These are phyloP conservation scores for Pseudogymnoascus sp. DNA, from an alignment of 2,329 filamentous ascomycete genomes.

Conservation along the genomic window DNA sequence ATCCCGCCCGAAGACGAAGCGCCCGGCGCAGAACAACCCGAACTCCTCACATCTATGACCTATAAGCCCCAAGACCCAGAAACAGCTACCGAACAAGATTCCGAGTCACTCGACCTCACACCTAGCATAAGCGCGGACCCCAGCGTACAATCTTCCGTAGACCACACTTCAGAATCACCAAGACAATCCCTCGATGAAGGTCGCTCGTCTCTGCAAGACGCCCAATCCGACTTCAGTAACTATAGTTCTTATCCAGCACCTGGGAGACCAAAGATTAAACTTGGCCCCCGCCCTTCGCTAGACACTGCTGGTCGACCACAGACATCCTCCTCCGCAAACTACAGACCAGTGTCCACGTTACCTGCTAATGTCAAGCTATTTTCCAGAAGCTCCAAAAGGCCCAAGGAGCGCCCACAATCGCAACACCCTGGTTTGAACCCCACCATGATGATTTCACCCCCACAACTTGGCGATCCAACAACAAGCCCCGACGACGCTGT, in stretches of 20 bases:
- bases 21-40: not conserved
- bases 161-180: constrained; percentile 15
- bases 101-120: constrained; percentile 5
- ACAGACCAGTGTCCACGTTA: constrained; percentile 67
- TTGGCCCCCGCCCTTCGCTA: constrained; percentile 74
- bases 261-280: constrained; percentile 74
- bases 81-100: not conserved
- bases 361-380: constrained; percentile 71
- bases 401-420: constrained; percentile 36
- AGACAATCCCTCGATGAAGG: constrained; percentile 19
- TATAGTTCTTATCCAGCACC: constrained; percentile 40
- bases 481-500: constrained; percentile 19
- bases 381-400: constrained; percentile 48
- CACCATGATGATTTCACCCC: constrained; percentile 23
- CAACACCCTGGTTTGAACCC: constrained; percentile 21
- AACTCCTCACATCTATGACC: constrained; percentile 3
- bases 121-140: constrained; percentile 4
- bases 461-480: constrained; percentile 18
- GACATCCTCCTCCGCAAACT: constrained; percentile 49
- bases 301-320: constrained; percentile 53
- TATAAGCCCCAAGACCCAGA: not conserved
- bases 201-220: constrained; percentile 40
- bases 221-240: constrained; percentile 42
- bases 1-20: not conserved
- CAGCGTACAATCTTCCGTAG: not conserved